Base-by-base conservation (phyloP, 2,329 filamentous ascomycete genomes). In the Camptophora hylomeconis region DNA sequence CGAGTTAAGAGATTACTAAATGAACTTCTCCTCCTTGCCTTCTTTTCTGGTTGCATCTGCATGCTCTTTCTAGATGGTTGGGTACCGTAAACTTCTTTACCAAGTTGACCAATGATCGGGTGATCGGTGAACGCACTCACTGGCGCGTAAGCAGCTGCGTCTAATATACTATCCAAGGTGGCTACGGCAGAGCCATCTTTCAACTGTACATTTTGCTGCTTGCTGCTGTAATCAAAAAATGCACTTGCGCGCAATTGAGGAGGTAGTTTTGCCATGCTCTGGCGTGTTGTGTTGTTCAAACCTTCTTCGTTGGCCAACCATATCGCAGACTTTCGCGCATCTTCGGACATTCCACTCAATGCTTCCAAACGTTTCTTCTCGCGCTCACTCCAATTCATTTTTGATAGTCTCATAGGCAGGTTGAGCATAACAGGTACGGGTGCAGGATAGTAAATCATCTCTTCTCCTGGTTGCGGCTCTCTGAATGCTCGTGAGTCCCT, bases 381-480 rank as follows among this genome's bases (percentile, higher is more conserved):
- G 31, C 75, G 67, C 4, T 74, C 65, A 7, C 65, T 57, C 3
- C 69, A 58, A 30, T 77, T 69, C 29, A 74, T 67, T 45, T 76
- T 80, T 1, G 86, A 92, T 28, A 95, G 60, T 45, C 83, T 80
- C 24, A 84, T 83, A 1, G 89, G 89, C 8, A 98, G 60, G 45
- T 93, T 95, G 33, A 98, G 67, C 75, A 92, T 86, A 38, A 80
- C 76, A 3, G 89, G 89, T 3, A 98, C 89, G 1, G 83, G 86
- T 3, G 89, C 89, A 9, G 89, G 89, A 51, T 98, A 98, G 55
- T 78, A 95, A 7, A 93, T 72, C 81, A 95, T 93, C 43, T 75
- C 65, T 41, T 87, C 73, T 4, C 73, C 77, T 2, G 76, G 76
- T 27, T 47, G 50, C 3, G 56, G 51, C 32, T 57, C 49, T 28